Evolutionary conservation across 2,329 filamentous ascomycete species (phyloP).

Genomic region (Colletotrichum musae): DNA sequence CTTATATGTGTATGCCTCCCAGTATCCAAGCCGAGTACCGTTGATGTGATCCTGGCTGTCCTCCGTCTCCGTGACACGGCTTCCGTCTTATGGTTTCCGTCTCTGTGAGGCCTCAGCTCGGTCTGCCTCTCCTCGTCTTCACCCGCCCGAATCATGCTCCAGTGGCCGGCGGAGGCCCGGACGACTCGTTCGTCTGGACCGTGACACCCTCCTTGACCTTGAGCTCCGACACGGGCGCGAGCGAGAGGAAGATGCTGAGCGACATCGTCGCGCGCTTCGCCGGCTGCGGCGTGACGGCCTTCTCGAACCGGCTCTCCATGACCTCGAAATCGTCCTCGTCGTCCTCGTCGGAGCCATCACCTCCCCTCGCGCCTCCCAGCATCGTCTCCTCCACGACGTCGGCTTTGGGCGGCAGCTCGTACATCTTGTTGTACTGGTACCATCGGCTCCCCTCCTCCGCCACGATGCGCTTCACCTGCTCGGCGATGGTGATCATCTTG

Average conservation of each 20-base stretch:
- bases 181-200: constrained; percentile 59
- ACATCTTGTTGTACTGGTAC: constrained; percentile 72
- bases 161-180: constrained; percentile 41
- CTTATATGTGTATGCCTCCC: neutral
- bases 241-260: constrained; percentile 73
- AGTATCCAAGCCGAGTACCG: neutral
- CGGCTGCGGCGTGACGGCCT: constrained; percentile 63
- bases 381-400: constrained; percentile 60
- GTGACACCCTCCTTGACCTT: constrained; percentile 63
- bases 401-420: constrained; percentile 58
- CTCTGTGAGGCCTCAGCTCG: too few relatives aligned
- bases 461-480: constrained; percentile 73
- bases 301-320: constrained; percentile 70
- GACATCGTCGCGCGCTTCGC: constrained; percentile 64
- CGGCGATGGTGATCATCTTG: constrained; percentile 78
- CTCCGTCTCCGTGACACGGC: too few relatives aligned
- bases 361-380: constrained; percentile 47
- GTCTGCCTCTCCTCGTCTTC: neutral
- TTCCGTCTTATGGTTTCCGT: too few relatives aligned
- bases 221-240: constrained; percentile 68
- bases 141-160: neutral
- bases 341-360: constrained; percentile 52
- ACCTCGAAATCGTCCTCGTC: constrained; percentile 67
- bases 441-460: constrained; percentile 55
- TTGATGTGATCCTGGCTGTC: neutral